These are phyloP conservation scores for Xylaria sp. DNA, from an alignment of 2,329 filamentous ascomycete genomes.

Conservation along the genomic window DNA sequence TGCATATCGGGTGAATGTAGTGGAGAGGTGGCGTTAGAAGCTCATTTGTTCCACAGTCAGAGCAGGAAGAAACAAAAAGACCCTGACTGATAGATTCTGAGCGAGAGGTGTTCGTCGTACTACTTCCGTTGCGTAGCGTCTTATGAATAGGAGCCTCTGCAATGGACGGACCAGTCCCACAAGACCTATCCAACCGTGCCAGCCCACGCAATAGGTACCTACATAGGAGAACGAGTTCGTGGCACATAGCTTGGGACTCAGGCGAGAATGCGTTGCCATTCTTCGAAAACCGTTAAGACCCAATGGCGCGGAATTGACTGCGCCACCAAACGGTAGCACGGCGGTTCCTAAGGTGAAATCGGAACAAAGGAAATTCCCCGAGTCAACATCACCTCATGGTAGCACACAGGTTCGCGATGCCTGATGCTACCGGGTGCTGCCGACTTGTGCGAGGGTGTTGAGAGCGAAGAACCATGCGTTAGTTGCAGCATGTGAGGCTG, in stretches of 20 bases:
- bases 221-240: slow-evolving; percentile 7
- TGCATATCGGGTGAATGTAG: slow-evolving; percentile 17
- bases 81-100: slow-evolving; percentile 8
- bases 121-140: slow-evolving; percentile 10
- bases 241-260: slow-evolving; percentile 12
- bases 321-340: slow-evolving; percentile 14
- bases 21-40: slow-evolving; percentile 10
- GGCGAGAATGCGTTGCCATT: slow-evolving; percentile 16
- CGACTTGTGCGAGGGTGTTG: slow-evolving; percentile 15
- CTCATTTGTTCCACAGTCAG: slow-evolving; percentile 11
- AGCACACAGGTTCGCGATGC: slow-evolving; percentile 12
- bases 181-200: slow-evolving; percentile 1
- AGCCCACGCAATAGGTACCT: slow-evolving; percentile 8
- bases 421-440: slow-evolving; percentile 15
- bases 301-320: slow-evolving; percentile 17
- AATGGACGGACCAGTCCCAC: neutral
- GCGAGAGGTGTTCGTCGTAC: slow-evolving; percentile 12
- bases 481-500: slow-evolving; percentile 14
- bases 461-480: slow-evolving; percentile 19
- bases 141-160: slow-evolving; percentile 10
- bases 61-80: neutral
- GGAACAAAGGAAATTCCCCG: slow-evolving; percentile 22
- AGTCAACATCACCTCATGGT: slow-evolving; percentile 13
- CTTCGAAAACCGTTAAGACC: slow-evolving; percentile 21
- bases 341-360: slow-evolving; percentile 11